Evolutionary conservation across 176 grass and related monocot species (phyloP).

Genomic region (Pontederia paniculata): DNA sequence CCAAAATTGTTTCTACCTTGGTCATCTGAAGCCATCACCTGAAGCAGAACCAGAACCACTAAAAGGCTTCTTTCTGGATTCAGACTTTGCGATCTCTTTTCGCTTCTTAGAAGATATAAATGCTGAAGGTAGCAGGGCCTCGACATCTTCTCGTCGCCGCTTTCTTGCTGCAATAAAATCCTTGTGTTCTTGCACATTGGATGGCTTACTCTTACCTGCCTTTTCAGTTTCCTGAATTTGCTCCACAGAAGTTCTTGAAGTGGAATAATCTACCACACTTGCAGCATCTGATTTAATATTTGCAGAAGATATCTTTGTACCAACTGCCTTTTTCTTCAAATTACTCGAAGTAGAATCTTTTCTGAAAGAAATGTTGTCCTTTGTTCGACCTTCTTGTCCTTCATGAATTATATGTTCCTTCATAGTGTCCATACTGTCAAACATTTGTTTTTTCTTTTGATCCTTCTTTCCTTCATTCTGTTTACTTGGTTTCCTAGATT

Average conservation of each 20-base stretch:
- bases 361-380: conserved; percentile 13
- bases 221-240: conserved; percentile 17
- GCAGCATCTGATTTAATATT: conserved; percentile 24
- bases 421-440: conserved; percentile 8
- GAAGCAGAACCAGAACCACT: no score
- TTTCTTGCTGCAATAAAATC: conserved; percentile 55
- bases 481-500: not conserved
- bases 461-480: not conserved
- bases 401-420: conserved; percentile 2
- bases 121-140: conserved; percentile 57
- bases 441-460: not conserved
- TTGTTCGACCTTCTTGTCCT: conserved; percentile 2
- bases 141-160: conserved; percentile 54
- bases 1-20: not conserved
- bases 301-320: conserved; percentile 35
- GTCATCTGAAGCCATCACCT: no score
- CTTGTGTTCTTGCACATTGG: conserved; percentile 22
- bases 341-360: conserved; percentile 27
- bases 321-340: conserved; percentile 24
- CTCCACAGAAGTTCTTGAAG: conserved; percentile 10
- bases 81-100: conserved; percentile 12
- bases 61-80: conserved; percentile 22
- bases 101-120: conserved; percentile 68
- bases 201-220: conserved; percentile 26
- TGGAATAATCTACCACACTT: conserved; percentile 24